Evolutionary conservation across 371 early-diverging fungal genomes (phyloP), one percentile per base, ranked within the genome.

Genomic region (Rhizomucor pusillus): DNA sequence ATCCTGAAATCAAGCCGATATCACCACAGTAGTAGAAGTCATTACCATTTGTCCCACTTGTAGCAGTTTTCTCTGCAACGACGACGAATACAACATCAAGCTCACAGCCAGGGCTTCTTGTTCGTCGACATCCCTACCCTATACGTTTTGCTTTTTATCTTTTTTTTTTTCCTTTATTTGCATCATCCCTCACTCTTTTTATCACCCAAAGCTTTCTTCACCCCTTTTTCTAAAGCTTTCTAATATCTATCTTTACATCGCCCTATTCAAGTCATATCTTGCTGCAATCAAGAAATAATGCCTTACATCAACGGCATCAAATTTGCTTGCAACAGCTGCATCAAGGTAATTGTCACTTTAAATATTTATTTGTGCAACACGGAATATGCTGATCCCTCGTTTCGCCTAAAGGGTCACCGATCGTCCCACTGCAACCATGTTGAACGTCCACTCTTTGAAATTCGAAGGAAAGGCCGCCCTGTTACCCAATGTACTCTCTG

Each of bases 401-500:
- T 50, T 39, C 25, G 14, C 14, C 37, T 14, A 14, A 61, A 84
- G 67, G 87, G 87, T 46, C 87, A 86, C 67, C 78, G 87, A 11
- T 82, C 85, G 25, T 82, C 84, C 25, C 69, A 72, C 44, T 86
- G 87, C 59, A 73, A 58, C 37, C 87, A 86, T 61, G 59, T 60
- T 23, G 84, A 87, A 52, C 82, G 92, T 24, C 80, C 79, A 46
- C 71, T 90, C 46, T 76, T 82, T 55, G 82, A 82, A 56, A 86
- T 91, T 43, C 77, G 86, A 52, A 83, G 80, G 65, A 90, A 90
- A 67, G 92, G 92, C 24, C 80, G 92, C 16, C 92, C 92, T 20
- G 77, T 84, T 34, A 86, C 86, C 35, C 92, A 91, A 64, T 91
- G 92, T 64, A 60, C 75, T 18, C 81, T 77, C 64, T 91, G 92